A percentile compares a stretch with the other conserved stretches of the same genome.
phyloP scores from a whole-genome alignment of 2,329 filamentous ascomycete genomes.

The Myrmaecium sp. region DNA sequence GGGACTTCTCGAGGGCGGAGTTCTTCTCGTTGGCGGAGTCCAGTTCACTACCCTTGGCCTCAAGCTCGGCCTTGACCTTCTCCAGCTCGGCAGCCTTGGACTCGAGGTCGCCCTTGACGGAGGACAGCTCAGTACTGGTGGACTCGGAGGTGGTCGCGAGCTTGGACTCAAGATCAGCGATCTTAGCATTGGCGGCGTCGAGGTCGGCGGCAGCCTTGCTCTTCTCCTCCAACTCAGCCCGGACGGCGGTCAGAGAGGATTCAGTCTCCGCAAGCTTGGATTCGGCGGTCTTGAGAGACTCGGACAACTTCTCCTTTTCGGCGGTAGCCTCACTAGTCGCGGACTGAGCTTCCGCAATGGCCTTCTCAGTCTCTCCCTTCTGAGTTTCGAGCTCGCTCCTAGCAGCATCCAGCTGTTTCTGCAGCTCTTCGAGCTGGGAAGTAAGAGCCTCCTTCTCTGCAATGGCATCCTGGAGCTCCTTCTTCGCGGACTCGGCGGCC shows the following conservation, averaged over 20 bases:
- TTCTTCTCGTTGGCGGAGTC: conserved; percentile 1
- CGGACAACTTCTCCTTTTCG: conserved; percentile 3
- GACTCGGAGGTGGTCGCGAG: too few relatives aligned
- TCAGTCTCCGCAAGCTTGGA: conserved; percentile 3
- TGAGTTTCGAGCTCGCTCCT: conserved; percentile 2
- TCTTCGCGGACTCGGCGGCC: not conserved
- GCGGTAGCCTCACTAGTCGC: conserved; percentile 3
- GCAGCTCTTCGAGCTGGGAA: conserved; percentile 2
- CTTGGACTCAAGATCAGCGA: conserved; percentile 1
- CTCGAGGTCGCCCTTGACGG: not conserved
- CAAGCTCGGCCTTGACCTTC: conserved; percentile 1
- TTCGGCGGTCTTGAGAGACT: too few relatives aligned
- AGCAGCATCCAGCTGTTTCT: conserved; percentile 2
- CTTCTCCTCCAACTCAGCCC: conserved; percentile 1
- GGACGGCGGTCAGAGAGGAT: conserved; percentile 1
- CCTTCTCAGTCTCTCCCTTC: conserved; percentile 1
- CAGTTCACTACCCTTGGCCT: conserved; percentile 1
- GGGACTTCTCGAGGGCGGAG: conserved; percentile 2
- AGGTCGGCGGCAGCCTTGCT: not conserved
- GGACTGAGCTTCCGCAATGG: conserved; percentile 3
- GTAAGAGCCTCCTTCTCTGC: conserved; percentile 2
- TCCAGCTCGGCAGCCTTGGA: conserved; percentile 2
- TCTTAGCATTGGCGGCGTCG: conserved; percentile 1
- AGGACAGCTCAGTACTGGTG: conserved; percentile 1
- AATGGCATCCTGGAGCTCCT: conserved; percentile 4